Evolutionary conservation across 2,329 filamentous ascomycete genomes (phyloP).

Genomic region (Colletotrichum eleusines): DNA sequence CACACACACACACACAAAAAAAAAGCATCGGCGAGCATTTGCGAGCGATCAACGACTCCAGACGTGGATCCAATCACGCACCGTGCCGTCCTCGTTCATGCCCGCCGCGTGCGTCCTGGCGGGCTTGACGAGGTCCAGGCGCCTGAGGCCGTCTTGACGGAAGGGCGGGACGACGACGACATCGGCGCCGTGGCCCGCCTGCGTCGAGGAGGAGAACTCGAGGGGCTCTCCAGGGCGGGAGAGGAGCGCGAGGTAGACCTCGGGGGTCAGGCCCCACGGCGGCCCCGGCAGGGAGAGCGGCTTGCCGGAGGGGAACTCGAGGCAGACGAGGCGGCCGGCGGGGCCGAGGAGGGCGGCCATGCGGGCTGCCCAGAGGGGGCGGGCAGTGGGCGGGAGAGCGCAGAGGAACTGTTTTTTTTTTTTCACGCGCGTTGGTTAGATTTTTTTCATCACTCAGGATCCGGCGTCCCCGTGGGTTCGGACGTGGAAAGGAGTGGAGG

Average conservation of each 20-base stretch:
- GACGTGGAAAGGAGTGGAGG: background rate
- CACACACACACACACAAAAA: background rate
- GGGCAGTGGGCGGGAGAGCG: constrained; percentile 66
- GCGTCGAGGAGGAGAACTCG: constrained; percentile 58
- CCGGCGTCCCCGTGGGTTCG: background rate
- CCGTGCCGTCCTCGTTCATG: constrained; percentile 57
- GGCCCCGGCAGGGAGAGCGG: constrained; percentile 74
- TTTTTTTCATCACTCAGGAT: no score
- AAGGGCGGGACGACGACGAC: constrained; percentile 59
- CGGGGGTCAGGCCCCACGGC: constrained; percentile 77
- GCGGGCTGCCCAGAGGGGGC: constrained; percentile 66
- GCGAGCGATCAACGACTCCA: constrained; percentile 56
- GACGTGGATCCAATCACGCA: constrained; percentile 66
- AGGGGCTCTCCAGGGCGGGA: constrained; percentile 76
- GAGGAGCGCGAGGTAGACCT: constrained; percentile 79
- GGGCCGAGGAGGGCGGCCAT: constrained; percentile 63
- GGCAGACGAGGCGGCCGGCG: constrained; percentile 67
- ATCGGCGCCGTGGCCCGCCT: constrained; percentile 43
- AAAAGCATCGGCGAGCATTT: background rate
- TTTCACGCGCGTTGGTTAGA: background rate
- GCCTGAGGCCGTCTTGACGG: constrained; percentile 53
- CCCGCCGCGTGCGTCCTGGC: constrained; percentile 62
- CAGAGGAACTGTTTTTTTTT: constrained; percentile 66
- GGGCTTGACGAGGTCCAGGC: constrained; percentile 64
- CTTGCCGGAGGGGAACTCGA: constrained; percentile 85